Percentiles rank a stretch among this genome's conserved stretches.
Conservation (phyloP, 345 rosid genomes). For the Citrus hindsii region DNA sequence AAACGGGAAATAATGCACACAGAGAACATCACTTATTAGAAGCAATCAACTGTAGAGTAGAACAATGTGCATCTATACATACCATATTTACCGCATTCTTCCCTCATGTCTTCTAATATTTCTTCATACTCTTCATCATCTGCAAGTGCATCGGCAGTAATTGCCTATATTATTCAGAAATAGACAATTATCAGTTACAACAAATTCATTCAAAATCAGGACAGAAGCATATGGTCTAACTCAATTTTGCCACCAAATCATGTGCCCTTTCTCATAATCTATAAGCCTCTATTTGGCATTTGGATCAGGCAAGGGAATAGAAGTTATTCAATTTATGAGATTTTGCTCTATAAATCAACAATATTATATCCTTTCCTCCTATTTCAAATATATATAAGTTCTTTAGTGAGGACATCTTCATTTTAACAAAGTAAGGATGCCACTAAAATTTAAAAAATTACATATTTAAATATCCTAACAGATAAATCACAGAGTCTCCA, state of each 20-base stretch:
- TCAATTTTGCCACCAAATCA: neutral
- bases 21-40: neutral
- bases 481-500: too few relatives aligned
- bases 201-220: neutral
- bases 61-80: neutral
- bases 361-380: neutral
- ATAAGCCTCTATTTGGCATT: neutral
- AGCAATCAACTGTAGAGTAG: neutral
- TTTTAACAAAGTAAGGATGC: too few relatives aligned
- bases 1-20: neutral
- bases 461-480: too few relatives aligned
- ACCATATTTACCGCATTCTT: constrained; percentile 35
- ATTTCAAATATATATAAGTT: too few relatives aligned
- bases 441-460: too few relatives aligned
- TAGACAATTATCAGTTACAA: neutral
- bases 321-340: neutral
- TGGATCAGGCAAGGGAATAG: neutral
- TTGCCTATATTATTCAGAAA: constrained; percentile 13
- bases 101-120: constrained; percentile 32
- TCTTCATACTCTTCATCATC: constrained; percentile 33
- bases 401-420: too few relatives aligned
- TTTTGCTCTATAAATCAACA: neutral
- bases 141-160: constrained; percentile 21
- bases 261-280: neutral
- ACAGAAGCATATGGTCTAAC: neutral